Percentiles rank a stretch among this genome's conserved stretches.
These are phyloP conservation scores for Ogataea pini DNA, from an alignment of 805 yeast genomes.

Conservation along the genomic window DNA sequence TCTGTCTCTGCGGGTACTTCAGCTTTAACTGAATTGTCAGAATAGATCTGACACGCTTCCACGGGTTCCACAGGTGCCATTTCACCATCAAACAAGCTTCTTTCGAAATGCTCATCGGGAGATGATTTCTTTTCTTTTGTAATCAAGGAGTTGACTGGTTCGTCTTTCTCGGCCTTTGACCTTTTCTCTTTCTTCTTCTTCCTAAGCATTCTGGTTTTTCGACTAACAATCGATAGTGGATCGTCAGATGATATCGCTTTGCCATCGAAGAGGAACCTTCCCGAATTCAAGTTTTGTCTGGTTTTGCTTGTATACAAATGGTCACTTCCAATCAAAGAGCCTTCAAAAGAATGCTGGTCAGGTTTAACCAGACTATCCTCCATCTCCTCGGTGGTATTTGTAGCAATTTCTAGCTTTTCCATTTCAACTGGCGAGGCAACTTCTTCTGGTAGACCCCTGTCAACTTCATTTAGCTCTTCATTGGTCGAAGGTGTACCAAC, in stretches of 20 bases:
- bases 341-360: constrained; percentile 6
- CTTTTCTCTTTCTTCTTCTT: constrained; percentile 5
- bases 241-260: constrained; percentile 24
- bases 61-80: not conserved
- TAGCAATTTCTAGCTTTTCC: too few species aligned
- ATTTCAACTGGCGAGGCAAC: too few species aligned
- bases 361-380: not conserved
- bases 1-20: not conserved
- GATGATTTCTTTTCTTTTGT: not conserved
- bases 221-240: constrained; percentile 17
- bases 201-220: constrained; percentile 1
- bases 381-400: too few species aligned
- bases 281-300: not conserved
- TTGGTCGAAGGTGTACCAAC: too few species aligned
- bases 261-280: constrained; percentile 12
- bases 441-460: too few species aligned
- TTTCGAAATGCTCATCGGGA: not conserved
- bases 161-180: not conserved
- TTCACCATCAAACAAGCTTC: not conserved
- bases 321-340: constrained; percentile 5
- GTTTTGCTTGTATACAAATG: constrained; percentile 27
- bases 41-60: not conserved
- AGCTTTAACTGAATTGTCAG: not conserved
- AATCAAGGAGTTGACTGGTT: not conserved
- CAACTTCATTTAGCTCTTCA: too few species aligned